These are phyloP conservation scores for Hanseniaspora clermontiae DNA, from an alignment of 805 yeast species.

Conservation along the genomic window DNA sequence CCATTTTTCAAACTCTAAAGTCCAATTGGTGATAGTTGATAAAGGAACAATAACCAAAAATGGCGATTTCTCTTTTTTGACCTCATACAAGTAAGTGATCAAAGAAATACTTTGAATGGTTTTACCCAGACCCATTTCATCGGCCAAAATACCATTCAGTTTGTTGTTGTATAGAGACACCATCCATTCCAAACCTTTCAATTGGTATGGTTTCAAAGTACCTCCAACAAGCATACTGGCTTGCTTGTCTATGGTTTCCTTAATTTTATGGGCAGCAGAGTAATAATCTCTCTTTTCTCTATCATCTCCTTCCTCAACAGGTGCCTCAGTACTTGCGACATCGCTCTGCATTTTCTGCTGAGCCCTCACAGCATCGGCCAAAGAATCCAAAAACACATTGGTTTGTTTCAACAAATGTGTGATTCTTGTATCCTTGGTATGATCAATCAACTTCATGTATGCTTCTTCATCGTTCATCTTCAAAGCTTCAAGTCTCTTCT, in stretches of 20 bases:
- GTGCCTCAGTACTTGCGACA: conserved; percentile 27
- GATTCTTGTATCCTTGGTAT: conserved; percentile 77
- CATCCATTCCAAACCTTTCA: conserved; percentile 98
- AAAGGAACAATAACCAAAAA: conserved; percentile 72
- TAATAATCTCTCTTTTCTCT: conserved; percentile 64
- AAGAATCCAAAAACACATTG: conserved; percentile 59
- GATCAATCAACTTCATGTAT: conserved; percentile 67
- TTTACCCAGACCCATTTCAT: conserved; percentile 98
- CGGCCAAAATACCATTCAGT: conserved; percentile 93
- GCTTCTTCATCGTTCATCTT: conserved; percentile 84
- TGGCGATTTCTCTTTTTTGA: conserved; percentile 52
- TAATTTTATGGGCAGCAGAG: conserved; percentile 65
- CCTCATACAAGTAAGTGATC: conserved; percentile 56
- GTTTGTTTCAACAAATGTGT: conserved; percentile 74
- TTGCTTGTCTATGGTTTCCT: conserved; percentile 54
- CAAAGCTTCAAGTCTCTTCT: conserved; percentile 75
- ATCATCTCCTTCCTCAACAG: conserved; percentile 37
- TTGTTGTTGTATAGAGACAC: conserved; percentile 89
- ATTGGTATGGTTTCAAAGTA: conserved; percentile 64
- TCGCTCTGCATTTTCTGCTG: conserved; percentile 36
- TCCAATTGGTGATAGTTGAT: conserved; percentile 78
- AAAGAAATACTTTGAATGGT: conserved; percentile 76
- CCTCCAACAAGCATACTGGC: conserved; percentile 68
- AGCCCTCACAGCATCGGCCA: conserved; percentile 65
- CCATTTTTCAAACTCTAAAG: conserved; percentile 76